Evolutionary conservation across 345 rosid genomes (phyloP).

Genomic region (Heritiera fomes): DNA sequence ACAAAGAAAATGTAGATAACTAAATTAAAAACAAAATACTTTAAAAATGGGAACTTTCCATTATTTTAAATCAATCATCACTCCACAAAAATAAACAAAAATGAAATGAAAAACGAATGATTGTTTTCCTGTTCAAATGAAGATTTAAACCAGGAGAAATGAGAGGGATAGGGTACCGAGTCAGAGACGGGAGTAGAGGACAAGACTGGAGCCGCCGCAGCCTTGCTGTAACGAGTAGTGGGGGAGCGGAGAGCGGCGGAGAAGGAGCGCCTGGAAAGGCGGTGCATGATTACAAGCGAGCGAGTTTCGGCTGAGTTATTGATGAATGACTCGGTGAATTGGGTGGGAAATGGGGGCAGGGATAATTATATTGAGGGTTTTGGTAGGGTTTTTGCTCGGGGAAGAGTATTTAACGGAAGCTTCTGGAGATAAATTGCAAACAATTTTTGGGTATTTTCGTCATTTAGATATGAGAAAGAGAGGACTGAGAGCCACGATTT

Average conservation of each 20-base stretch:
- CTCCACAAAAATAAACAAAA: background rate
- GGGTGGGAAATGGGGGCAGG: background rate
- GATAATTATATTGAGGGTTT: slow-evolving; percentile 23
- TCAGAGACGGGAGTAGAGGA: slow-evolving; percentile 32
- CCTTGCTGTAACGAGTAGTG: slow-evolving; percentile 37
- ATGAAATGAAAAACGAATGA: too few relatives aligned
- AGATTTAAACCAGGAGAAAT: background rate
- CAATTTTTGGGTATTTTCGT: background rate
- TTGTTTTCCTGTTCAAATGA: background rate
- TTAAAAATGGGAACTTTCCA: background rate
- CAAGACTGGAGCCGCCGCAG: slow-evolving; percentile 39
- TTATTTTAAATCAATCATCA: background rate
- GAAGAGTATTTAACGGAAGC: slow-evolving; percentile 40
- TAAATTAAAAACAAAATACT: too few relatives aligned
- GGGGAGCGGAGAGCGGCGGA: slow-evolving; percentile 51
- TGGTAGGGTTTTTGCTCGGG: slow-evolving; percentile 41
- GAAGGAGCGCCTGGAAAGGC: slow-evolving; percentile 65
- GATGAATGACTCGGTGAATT: background rate
- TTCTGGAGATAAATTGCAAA: slow-evolving; percentile 46
- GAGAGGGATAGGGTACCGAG: slow-evolving; percentile 35
- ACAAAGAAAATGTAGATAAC: background rate
- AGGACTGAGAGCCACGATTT: background rate
- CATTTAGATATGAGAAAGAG: background rate
- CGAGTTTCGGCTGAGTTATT: background rate
- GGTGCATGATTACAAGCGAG: slow-evolving; percentile 47